These are phyloP conservation scores for Chrysoporthe puriensis DNA, from an alignment of 2,329 filamentous ascomycete species.

Conservation along the genomic window DNA sequence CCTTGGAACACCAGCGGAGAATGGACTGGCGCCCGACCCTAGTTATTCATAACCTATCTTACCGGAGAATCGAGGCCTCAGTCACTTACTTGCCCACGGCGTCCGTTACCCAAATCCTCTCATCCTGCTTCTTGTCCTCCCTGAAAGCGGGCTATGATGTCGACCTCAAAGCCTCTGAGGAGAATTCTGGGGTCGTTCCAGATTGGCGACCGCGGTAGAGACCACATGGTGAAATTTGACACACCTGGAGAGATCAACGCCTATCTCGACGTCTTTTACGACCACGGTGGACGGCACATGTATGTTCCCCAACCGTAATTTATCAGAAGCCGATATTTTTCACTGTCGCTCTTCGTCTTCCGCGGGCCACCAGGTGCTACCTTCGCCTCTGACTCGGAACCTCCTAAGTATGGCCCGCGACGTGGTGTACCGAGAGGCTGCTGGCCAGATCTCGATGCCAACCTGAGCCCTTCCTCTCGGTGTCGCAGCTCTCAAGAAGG, in stretches of 20 bases:
- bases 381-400: too few relatives aligned
- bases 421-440: too few relatives aligned
- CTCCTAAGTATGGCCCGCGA: too few relatives aligned
- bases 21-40: too few relatives aligned
- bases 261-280: conserved; percentile 32
- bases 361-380: too few relatives aligned
- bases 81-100: background rate
- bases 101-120: background rate
- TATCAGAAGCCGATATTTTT: background rate
- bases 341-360: too few relatives aligned
- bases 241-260: conserved; percentile 34
- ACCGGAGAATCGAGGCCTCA: too few relatives aligned
- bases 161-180: background rate
- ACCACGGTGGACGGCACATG: conserved; percentile 34
- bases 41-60: too few relatives aligned
- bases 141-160: background rate
- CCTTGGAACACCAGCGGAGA: too few relatives aligned
- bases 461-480: too few relatives aligned
- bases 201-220: conserved; percentile 27
- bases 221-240: conserved; percentile 26
- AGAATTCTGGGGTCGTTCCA: conserved; percentile 6
- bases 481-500: background rate
- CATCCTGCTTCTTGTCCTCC: background rate
- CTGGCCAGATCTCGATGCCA: too few relatives aligned
- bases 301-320: background rate